Base-by-base conservation (phyloP, 768 basidiomycete species). In the Cantharellus anzutake region DNA sequence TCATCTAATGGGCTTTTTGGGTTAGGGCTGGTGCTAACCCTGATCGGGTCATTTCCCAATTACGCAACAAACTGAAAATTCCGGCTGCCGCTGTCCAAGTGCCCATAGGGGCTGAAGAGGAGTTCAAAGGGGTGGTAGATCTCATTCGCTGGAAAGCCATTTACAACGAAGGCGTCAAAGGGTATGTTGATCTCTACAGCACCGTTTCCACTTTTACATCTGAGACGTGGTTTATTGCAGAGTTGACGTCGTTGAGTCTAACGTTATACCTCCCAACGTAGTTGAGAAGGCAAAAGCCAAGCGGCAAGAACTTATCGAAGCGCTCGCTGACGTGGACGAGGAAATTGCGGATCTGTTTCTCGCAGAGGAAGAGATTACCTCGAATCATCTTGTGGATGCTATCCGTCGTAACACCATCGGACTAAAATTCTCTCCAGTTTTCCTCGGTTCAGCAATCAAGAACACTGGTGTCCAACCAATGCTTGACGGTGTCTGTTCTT, bases 301-400 rank as follows among this genome's bases (percentile, higher is more conserved):
- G 73, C 86, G 92, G 41, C 73, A 76, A 0, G 94, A 98, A 68
- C 83, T 99, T 57, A 82, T 99, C 61, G 96, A 98, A 66, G 83
- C 87, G 65, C 80, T 99, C 7, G 91, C 96, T 1, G 96, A 99
- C 68, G 94, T 91, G 2, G 96, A 99, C 67, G 93, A 99, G 59
- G 79, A 81, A 65, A 81, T 99, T n/a, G 88, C 85, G 20, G 96
- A 99, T 66, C 75, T 93, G 38, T 80, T 93, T 69, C 74, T 99
- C 41, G 83, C 80, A 68, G 96, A 99, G 68, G 79, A 84, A 63
- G 75, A 75, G 2, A 89, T 92, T 20, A 78, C 75, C 59, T 78
- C 80, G 59, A 69, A 70, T 38, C 86, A 93, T 69, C 80, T 99
- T 44, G 81, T 81, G 3, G 76, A 75, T 38, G 94, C 93, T 16